phyloP scores from a whole-genome alignment of 176 grass and related monocot species.

The Aegilops tauschii region DNA sequence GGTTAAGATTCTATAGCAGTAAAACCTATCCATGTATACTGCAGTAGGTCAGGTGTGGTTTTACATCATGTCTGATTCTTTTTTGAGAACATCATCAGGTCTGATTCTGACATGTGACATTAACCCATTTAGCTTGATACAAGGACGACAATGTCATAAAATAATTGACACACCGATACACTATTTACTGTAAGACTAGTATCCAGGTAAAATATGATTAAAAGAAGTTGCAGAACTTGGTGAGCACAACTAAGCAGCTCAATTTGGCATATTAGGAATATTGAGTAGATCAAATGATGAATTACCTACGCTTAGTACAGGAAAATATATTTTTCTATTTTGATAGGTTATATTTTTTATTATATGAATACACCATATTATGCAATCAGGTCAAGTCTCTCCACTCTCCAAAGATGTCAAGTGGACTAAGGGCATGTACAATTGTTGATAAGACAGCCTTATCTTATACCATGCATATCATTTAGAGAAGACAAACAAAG shows the following conservation, averaged over 20 bases:
- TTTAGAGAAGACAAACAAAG: background rate
- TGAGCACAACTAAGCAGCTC: background rate
- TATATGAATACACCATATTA: background rate
- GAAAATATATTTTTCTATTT: background rate
- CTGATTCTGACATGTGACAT: background rate
- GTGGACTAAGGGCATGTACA: background rate
- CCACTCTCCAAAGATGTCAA: background rate
- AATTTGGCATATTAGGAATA: background rate
- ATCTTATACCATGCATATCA: background rate
- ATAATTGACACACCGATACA: background rate
- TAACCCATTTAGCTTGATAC: background rate
- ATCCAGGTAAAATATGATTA: background rate
- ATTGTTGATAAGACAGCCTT: background rate
- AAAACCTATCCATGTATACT: background rate
- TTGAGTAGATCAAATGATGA: background rate
- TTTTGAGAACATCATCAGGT: background rate
- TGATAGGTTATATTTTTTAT: background rate
- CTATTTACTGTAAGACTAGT: conserved; percentile 6
- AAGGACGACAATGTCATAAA: background rate
- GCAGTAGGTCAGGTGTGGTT: background rate
- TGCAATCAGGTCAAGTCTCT: background rate
- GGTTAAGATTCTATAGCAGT: background rate
- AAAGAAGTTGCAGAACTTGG: background rate
- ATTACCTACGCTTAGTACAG: background rate
- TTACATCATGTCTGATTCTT: background rate